phyloP scores from a whole-genome alignment of 192 early-diverging fungal species.

The Lunasporangiospora selenospora region DNA sequence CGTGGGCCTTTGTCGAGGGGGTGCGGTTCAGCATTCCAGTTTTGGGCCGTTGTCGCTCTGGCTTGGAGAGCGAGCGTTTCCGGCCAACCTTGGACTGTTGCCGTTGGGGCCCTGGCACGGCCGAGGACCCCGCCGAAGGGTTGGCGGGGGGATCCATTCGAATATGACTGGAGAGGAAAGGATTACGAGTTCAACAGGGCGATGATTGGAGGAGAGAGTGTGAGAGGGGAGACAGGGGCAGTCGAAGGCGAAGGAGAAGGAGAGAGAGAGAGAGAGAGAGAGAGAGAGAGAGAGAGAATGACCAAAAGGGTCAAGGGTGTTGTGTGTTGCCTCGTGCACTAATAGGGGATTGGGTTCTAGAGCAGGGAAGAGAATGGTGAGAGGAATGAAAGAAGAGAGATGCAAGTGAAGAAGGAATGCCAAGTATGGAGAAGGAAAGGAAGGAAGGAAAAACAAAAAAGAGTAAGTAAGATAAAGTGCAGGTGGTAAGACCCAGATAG shows the following conservation, averaged over 20 bases:
- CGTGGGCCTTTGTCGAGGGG: conserved; percentile 28
- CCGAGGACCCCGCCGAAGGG: too few species aligned
- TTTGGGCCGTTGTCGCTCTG: conserved; percentile 58
- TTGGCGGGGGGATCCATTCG: background rate
- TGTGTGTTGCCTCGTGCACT: too few species aligned
- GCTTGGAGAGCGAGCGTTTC: conserved; percentile 52
- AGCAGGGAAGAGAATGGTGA: background rate
- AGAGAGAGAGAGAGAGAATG: background rate
- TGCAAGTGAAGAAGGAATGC: background rate
- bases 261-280: background rate
- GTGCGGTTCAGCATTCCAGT: conserved; percentile 52
- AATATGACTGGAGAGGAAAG: background rate
- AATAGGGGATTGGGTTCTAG: too few species aligned
- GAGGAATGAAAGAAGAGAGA: background rate
- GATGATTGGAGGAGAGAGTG: too few species aligned
- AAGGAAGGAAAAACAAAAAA: background rate
- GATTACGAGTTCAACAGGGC: too few species aligned
- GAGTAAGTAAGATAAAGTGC: background rate
- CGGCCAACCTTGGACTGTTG: conserved; percentile 30
- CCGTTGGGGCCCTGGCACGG: too few species aligned
- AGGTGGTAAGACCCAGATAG: background rate
- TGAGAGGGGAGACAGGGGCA: too few species aligned
- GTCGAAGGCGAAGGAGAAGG: background rate
- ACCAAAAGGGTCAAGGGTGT: conserved; percentile 1
- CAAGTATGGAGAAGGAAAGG: background rate